Evolutionary conservation across 306 rosid genomes (phyloP).

Genomic region (Erythrophleum fordii): DNA sequence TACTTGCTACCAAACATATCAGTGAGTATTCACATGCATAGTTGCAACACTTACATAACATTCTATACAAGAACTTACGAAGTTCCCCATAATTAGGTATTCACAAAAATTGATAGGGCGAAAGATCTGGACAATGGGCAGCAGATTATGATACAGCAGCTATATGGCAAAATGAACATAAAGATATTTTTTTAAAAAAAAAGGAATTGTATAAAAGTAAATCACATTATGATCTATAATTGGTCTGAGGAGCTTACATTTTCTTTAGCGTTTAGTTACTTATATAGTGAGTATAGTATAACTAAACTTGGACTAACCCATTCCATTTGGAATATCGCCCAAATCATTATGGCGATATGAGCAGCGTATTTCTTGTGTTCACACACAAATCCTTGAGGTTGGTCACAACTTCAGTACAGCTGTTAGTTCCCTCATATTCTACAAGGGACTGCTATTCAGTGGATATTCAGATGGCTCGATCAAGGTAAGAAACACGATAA

Average conservation of each 20-base stretch:
- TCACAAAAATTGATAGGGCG: neutral
- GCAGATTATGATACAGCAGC: neutral
- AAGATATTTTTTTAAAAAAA: neutral
- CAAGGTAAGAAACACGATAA: conserved; percentile 53
- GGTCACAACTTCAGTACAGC: conserved; percentile 58
- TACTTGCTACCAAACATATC: conserved; percentile 68
- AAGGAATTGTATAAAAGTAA: neutral
- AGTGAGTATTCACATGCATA: conserved; percentile 55
- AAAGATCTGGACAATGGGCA: neutral
- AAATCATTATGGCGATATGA: conserved; percentile 52
- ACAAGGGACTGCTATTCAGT: conserved; percentile 74
- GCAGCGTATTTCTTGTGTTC: conserved; percentile 90
- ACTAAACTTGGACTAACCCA: conserved; percentile 35
- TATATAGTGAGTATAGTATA: neutral
- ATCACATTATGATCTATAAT: no score
- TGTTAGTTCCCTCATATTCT: conserved; percentile 76
- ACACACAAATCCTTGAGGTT: conserved; percentile 78
- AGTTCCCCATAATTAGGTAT: conserved; percentile 15
- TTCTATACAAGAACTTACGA: neutral
- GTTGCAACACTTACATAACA: conserved; percentile 26
- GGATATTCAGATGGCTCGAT: conserved; percentile 85
- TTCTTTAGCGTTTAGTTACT: conserved; percentile 18
- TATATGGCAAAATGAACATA: neutral
- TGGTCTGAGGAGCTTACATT: neutral
- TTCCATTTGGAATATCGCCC: conserved; percentile 34